Evolutionary conservation across 768 basidiomycete species (phyloP), one percentile per base, ranked within the genome.

Genomic region (Naganishia kalamii): DNA sequence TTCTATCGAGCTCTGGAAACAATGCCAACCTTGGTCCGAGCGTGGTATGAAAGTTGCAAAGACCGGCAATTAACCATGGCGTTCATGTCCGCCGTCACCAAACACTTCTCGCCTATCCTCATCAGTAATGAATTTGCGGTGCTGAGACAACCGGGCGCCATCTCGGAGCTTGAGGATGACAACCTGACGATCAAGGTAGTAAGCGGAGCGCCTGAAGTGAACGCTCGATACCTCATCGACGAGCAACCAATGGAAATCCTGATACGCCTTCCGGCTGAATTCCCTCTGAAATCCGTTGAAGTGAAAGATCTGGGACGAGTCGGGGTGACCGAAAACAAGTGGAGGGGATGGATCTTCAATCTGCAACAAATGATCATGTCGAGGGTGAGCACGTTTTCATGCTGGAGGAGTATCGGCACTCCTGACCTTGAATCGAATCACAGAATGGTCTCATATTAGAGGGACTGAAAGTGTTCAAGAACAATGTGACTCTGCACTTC

Each of bases 391-490:
- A 7, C 33, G 12, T 3, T 19, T 29, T 35, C n/a, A n/a, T 37
- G 30, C 21, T 6, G 25, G 30, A 19, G 3, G 4, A 19, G 52
- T 46, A 32, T 15, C 30, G 30, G 27, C 37, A 8, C 43, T n/a
- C 29, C 33, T 47, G 21, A 17, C 21, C 50, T 32, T 32, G 52
- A 37, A 40, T 57, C 1, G 30, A 12, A 21, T 1, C 8, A 30
- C 74, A 96, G 92, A 92, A 92, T 70, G 92, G 93, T 6, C 84
- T 87, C 52, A 87, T 99, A 30, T 82, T 89, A 11, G 96, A 98
- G 73, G 92, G 89, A 0, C 77, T 98, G 21, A 83, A 84, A 5
- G 80, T 94, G 65, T 98, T 97, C 84, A 93, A 92, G 79, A 90
- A 88, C 79, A 98, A 97, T 74, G 92, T 93, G 47, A 82, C 85